Evolutionary conservation across 2,329 filamentous ascomycete species (phyloP), one percentile per base, ranked within the genome.

Genomic region (Aspergillus clavatus): DNA sequence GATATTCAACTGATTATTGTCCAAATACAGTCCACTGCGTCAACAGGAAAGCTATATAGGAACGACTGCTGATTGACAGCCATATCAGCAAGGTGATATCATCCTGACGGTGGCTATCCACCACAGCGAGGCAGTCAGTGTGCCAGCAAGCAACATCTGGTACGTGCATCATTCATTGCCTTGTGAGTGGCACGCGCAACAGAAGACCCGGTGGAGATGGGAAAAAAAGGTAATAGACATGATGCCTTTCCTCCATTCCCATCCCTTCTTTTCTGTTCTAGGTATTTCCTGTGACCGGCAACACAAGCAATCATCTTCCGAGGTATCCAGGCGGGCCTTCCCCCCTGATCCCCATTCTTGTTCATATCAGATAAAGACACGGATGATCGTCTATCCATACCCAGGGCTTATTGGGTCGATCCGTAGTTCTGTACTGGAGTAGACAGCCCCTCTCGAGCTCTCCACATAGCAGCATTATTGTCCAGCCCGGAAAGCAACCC

Each of bases 91-190:
- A 10, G 12, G 50, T 65, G 61, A 65, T 63, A 61, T 65, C 61
- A 65, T 47, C 46, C 53, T 63, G 63, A 65, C 62, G 56, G 53
- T 46, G 21, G 1, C 24, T 26, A 22, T 41, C 42, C 45, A 51
- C 24, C 18, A 11, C 40, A 24, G 38, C 26, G 38, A 47, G 39
- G 31, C 29, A 18, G 7, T 16, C 28, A 16, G 28, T 7, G 7
- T 31, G n/a, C 28, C 28, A 31, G 28, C 28, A 31, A 31, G 28
- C 28, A 8, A 31, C n/a, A 33, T 33, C 29, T 10, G n/a, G 11
- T 4, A 18, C n/a, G 29, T 33, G 11, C 31, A 18, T 21, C 31
- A 35, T 11, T 18, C 10, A 35, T 19, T 18, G 10, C 11, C 31
- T 10, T 18, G 18, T 35, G 18, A 21, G 31, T 35, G 31, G 31